Evolutionary conservation across 1,139 yeast genomes (phyloP).

Genomic region (Taphrina betulina): DNA sequence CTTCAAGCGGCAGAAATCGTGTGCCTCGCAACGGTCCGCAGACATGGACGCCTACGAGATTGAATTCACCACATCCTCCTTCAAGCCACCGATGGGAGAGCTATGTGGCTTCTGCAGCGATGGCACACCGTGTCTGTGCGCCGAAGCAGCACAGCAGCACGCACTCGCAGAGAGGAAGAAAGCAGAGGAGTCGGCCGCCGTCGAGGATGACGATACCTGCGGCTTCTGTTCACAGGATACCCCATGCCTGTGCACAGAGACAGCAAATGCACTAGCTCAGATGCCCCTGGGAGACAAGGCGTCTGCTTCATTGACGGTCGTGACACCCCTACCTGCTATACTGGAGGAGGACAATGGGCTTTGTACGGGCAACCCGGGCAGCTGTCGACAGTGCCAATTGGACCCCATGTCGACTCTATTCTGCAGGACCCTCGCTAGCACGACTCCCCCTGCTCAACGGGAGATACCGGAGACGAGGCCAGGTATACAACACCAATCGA

Average conservation of each 20-base stretch:
- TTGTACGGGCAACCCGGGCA: constrained; percentile 49
- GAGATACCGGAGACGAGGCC: too few species aligned
- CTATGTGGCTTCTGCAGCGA: constrained; percentile 92
- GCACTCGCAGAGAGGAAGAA: not conserved
- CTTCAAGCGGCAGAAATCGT: constrained; percentile 3
- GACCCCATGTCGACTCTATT: constrained; percentile 89
- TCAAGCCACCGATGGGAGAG: constrained; percentile 47
- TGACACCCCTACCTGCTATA: constrained; percentile 31
- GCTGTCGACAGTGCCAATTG: constrained; percentile 75
- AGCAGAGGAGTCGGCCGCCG: too few species aligned
- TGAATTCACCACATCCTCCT: not conserved
- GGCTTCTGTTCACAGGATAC: not conserved
- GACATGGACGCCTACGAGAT: not conserved
- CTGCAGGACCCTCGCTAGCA: constrained; percentile 73
- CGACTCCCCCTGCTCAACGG: constrained; percentile 33
- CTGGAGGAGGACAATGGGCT: constrained; percentile 47
- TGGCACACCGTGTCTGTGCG: constrained; percentile 88
- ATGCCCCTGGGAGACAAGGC: not conserved
- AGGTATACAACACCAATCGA: constrained; percentile 13
- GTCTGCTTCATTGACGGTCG: constrained; percentile 12
- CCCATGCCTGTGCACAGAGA: constrained; percentile 1
- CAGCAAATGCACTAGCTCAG: constrained; percentile 29
- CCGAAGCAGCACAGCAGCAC: constrained; percentile 58
- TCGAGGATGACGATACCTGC: not conserved
- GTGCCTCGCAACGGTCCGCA: not conserved